Percentiles rank a stretch among this genome's conserved stretches.
phyloP scores from a whole-genome alignment of 176 grass and related monocot species.

The Oryza longistaminata region DNA sequence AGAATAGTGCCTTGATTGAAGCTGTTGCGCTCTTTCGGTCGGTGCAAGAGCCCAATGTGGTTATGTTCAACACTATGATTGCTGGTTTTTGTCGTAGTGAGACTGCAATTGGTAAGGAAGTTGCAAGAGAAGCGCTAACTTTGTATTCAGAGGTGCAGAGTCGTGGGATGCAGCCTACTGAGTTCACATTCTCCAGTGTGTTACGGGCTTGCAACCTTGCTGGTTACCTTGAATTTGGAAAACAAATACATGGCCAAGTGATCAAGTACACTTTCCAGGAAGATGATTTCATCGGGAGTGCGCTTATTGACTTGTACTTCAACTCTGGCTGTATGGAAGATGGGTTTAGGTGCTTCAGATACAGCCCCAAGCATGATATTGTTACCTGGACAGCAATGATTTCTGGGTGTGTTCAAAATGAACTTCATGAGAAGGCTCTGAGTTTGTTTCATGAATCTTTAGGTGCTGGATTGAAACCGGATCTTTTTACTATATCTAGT shows the following conservation, averaged over 20 bases:
- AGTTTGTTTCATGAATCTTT: conserved; percentile 56
- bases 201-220: conserved; percentile 49
- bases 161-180: conserved; percentile 59
- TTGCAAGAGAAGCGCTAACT: conserved; percentile 23
- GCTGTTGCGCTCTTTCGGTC: conserved; percentile 53
- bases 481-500: conserved; percentile 57
- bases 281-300: conserved; percentile 65
- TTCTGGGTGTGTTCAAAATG: conserved; percentile 65
- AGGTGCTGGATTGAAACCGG: conserved; percentile 53
- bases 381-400: conserved; percentile 78
- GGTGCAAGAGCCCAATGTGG: conserved; percentile 60
- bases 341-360: conserved; percentile 62
- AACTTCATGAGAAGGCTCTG: conserved; percentile 56
- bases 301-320: conserved; percentile 68
- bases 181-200: conserved; percentile 68
- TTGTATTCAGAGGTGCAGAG: conserved; percentile 63
- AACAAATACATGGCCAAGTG: conserved; percentile 63
- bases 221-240: conserved; percentile 53
- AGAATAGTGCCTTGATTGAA: conserved; percentile 42
- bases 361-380: conserved; percentile 54
- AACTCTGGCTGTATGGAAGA: conserved; percentile 53
- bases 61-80: conserved; percentile 78
- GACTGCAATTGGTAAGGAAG: conserved; percentile 25
- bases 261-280: conserved; percentile 50
- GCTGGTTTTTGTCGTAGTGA: conserved; percentile 52